Percentiles rank a stretch among this genome's conserved stretches.
These are phyloP conservation scores for Penicillium sp. DNA, from an alignment of 2,329 filamentous ascomycete genomes.

Conservation along the genomic window DNA sequence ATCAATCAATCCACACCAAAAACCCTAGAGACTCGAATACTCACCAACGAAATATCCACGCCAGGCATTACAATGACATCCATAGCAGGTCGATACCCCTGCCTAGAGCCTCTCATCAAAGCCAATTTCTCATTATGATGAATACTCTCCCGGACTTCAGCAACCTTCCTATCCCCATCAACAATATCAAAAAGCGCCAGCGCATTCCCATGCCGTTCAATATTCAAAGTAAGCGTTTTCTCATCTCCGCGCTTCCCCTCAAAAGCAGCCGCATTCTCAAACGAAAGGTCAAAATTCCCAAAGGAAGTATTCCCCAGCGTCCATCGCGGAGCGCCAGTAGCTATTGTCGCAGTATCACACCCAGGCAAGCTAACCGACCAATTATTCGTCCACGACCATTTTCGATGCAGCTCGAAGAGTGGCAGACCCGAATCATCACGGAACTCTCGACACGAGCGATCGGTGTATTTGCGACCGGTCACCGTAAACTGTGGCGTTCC, in stretches of 20 bases:
- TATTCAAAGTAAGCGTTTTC: conserved; percentile 13
- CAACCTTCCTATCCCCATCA: conserved; percentile 24
- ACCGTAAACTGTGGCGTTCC: conserved; percentile 21
- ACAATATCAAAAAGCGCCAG: conserved; percentile 22
- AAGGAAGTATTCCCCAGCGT: conserved; percentile 6
- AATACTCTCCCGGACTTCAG: conserved; percentile 24
- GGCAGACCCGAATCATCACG: conserved; percentile 28
- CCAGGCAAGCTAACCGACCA: conserved; percentile 20
- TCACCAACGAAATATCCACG: conserved; percentile 29
- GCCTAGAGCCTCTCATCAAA: conserved; percentile 9
- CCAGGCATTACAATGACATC: conserved; percentile 26
- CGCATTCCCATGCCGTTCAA: conserved; percentile 17
- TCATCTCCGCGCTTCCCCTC: conserved; percentile 8
- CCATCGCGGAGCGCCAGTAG: conserved; percentile 11
- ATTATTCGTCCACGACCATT: conserved; percentile 9
- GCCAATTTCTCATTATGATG: conserved; percentile 24
- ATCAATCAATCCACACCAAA: background rate
- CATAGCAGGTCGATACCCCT: conserved; percentile 25
- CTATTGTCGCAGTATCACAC: conserved; percentile 9
- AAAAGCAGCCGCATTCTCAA: conserved; percentile 14
- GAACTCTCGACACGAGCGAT: conserved; percentile 26
- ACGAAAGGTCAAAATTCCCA: conserved; percentile 11
- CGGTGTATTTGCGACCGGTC: conserved; percentile 27
- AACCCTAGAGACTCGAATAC: background rate
- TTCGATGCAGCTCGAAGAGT: conserved; percentile 28